Conservation (phyloP, 2,329 filamentous ascomycete species). For the Fusarium chlamydosporum region DNA sequence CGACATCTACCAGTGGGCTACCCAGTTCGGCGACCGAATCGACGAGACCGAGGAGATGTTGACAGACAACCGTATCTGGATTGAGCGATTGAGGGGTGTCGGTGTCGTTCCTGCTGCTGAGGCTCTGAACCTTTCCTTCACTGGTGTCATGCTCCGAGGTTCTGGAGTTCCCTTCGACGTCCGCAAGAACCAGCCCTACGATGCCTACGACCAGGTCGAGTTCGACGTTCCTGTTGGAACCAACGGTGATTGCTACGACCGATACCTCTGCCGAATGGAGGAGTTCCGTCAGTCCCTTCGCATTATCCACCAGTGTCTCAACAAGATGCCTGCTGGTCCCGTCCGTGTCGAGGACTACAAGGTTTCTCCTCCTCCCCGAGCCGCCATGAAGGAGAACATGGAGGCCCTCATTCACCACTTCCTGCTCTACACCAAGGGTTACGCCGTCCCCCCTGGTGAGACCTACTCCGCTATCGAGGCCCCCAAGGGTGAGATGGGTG, state of each 20-base stretch:
- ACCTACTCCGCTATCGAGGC: slow-evolving; percentile 98
- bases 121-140: slow-evolving; percentile 97
- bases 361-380: slow-evolving; percentile 92
- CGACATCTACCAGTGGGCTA: slow-evolving; percentile 99
- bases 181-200: slow-evolving; percentile 96
- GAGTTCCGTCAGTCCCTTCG: slow-evolving; percentile 98
- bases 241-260: slow-evolving; percentile 99
- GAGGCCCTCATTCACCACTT: slow-evolving; percentile 99
- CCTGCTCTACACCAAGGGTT: slow-evolving; percentile 98
- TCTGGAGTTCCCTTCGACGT: slow-evolving; percentile 97
- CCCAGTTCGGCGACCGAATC: slow-evolving; percentile 97
- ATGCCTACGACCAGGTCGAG: slow-evolving; percentile 97
- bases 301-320: slow-evolving; percentile 98
- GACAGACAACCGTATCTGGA: slow-evolving; percentile 99
- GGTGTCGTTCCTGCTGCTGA: slow-evolving; percentile 93
- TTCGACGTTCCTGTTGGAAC: slow-evolving; percentile 97
- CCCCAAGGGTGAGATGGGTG: slow-evolving; percentile 99
- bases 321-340: slow-evolving; percentile 97
- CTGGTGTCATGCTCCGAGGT: slow-evolving; percentile 96
- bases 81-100: slow-evolving; percentile 89
- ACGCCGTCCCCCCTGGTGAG: slow-evolving; percentile 95
- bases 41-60: slow-evolving; percentile 99
- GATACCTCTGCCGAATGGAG: slow-evolving; percentile 99
- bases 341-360: slow-evolving; percentile 99
- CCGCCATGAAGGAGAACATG: slow-evolving; percentile 99